Conservation (phyloP, 1,284 basidiomycete genomes). For the Blastosporella zonata region DNA sequence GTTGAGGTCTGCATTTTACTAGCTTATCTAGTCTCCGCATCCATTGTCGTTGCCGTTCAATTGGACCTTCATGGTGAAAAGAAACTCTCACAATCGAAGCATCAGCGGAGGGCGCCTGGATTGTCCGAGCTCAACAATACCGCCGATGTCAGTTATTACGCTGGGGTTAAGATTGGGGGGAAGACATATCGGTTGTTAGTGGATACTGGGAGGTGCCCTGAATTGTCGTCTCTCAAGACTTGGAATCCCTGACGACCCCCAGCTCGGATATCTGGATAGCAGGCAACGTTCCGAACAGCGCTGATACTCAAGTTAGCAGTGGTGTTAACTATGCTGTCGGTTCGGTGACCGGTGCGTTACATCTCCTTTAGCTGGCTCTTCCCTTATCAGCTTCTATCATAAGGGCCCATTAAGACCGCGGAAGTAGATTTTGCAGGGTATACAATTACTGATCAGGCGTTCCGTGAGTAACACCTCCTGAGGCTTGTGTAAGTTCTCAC, state of each 20-base stretch:
- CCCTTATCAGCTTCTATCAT: slow-evolving; percentile 3
- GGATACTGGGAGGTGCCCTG: slow-evolving; percentile 63
- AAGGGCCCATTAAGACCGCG: slow-evolving; percentile 44
- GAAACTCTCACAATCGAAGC: neutral
- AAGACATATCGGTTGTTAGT: slow-evolving; percentile 48
- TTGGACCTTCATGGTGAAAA: slow-evolving; percentile 17
- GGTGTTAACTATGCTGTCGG: slow-evolving; percentile 52
- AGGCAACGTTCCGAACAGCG: slow-evolving; percentile 40
- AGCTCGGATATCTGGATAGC: slow-evolving; percentile 62
- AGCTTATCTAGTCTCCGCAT: slow-evolving; percentile 6
- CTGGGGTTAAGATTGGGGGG: slow-evolving; percentile 52
- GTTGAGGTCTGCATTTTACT: slow-evolving; percentile 6
- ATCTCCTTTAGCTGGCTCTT: slow-evolving; percentile 1
- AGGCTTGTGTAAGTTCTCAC: slow-evolving; percentile 3
- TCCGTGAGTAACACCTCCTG: slow-evolving; percentile 40
- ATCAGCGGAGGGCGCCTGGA: slow-evolving; percentile 8
- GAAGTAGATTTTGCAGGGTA: slow-evolving; percentile 52
- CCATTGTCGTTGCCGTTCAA: slow-evolving; percentile 14
- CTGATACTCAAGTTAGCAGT: slow-evolving; percentile 40
- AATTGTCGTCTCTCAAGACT: neutral
- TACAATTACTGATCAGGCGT: slow-evolving; percentile 57
- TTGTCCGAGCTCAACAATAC: slow-evolving; percentile 34
- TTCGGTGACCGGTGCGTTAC: slow-evolving; percentile 38
- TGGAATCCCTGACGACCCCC: neutral
- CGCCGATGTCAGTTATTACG: slow-evolving; percentile 48